Evolutionary conservation across 805 yeast genomes (phyloP).

Genomic region (Hyphopichia homilentoma): DNA sequence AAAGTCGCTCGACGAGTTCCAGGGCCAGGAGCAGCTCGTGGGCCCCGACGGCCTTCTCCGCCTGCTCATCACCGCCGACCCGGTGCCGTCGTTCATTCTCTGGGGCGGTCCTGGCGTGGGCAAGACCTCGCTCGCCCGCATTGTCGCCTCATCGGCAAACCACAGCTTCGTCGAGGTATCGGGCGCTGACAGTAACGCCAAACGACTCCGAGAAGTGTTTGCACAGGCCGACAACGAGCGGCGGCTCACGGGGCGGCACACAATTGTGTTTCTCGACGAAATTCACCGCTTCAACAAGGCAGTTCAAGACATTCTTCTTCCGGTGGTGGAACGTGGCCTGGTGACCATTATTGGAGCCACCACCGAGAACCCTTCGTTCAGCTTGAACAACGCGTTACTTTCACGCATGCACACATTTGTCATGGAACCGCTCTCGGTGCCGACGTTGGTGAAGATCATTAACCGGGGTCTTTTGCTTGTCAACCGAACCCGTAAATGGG

Average conservation of each 20-base stretch:
- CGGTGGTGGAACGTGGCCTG: conserved; percentile 38
- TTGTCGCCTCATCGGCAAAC: conserved; percentile 28
- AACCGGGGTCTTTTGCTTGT: conserved; percentile 39
- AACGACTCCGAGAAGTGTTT: conserved; percentile 33
- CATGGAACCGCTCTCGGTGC: conserved; percentile 35
- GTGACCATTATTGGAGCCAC: conserved; percentile 43
- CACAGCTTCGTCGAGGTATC: conserved; percentile 36
- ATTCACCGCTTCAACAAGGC: conserved; percentile 43
- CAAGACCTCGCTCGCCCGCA: conserved; percentile 40
- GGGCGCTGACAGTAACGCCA: conserved; percentile 36
- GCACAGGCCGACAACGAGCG: conserved; percentile 33
- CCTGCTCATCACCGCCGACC: conserved; percentile 28
- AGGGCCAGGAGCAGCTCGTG: conserved; percentile 40
- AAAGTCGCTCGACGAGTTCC: conserved; percentile 31
- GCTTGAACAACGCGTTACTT: conserved; percentile 38
- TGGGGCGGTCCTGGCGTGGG: conserved; percentile 48
- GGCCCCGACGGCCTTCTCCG: conserved; percentile 34
- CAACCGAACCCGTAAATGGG: conserved; percentile 56
- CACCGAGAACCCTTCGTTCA: conserved; percentile 62
- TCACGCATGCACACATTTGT: conserved; percentile 43
- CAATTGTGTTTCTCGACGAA: conserved; percentile 44
- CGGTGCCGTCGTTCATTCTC: conserved; percentile 37
- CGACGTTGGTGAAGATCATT: conserved; percentile 31
- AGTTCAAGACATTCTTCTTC: conserved; percentile 39
- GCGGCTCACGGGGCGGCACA: conserved; percentile 29